Conservation (phyloP, 768 basidiomycete genomes). For the Suillus bovinus region DNA sequence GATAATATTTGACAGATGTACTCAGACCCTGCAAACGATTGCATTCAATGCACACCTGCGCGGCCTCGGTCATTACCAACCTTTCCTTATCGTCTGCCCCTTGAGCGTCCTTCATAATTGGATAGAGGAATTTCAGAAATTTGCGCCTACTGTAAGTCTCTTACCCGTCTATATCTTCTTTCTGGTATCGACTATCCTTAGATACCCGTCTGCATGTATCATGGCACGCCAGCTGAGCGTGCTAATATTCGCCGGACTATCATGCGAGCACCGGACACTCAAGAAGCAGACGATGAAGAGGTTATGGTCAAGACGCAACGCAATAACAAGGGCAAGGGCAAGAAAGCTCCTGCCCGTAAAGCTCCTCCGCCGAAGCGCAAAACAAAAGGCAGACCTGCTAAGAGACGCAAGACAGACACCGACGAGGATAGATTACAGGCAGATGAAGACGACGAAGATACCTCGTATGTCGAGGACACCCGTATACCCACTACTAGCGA, state of each 20-base stretch:
- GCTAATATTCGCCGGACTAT: slow-evolving; percentile 71
- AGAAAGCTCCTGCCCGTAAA: slow-evolving; percentile 12
- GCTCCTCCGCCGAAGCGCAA: slow-evolving; percentile 15
- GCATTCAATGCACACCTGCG: slow-evolving; percentile 91
- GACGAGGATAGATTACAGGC: slow-evolving; percentile 1
- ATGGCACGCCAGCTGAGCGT: slow-evolving; percentile 81
- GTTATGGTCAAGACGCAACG: slow-evolving; percentile 24
- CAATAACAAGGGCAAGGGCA: slow-evolving; percentile 21
- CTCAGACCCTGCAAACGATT: slow-evolving; percentile 91
- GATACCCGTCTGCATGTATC: slow-evolving; percentile 91
- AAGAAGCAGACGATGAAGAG: slow-evolving; percentile 23
- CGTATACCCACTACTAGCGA: slow-evolving; percentile 22
- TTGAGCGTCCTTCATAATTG: slow-evolving; percentile 93
- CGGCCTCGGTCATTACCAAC: slow-evolving; percentile 64
- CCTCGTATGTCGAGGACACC: slow-evolving; percentile 17
- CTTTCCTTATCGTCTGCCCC: slow-evolving; percentile 90
- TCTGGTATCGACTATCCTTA: slow-evolving; percentile 28
- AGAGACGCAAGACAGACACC: slow-evolving; percentile 23
- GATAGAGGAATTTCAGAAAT: slow-evolving; percentile 80
- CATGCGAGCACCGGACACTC: slow-evolving; percentile 42
- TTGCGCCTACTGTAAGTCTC: slow-evolving; percentile 69
- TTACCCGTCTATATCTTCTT: not conserved
- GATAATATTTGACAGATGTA: slow-evolving; percentile 11
- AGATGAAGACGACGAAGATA: slow-evolving; percentile 22
- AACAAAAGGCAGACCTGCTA: slow-evolving; percentile 12